Percentiles rank a stretch among this genome's conserved stretches.
These are phyloP conservation scores for Boeremia lycopersici DNA, from an alignment of 2,329 filamentous ascomycete species.

Conservation along the genomic window DNA sequence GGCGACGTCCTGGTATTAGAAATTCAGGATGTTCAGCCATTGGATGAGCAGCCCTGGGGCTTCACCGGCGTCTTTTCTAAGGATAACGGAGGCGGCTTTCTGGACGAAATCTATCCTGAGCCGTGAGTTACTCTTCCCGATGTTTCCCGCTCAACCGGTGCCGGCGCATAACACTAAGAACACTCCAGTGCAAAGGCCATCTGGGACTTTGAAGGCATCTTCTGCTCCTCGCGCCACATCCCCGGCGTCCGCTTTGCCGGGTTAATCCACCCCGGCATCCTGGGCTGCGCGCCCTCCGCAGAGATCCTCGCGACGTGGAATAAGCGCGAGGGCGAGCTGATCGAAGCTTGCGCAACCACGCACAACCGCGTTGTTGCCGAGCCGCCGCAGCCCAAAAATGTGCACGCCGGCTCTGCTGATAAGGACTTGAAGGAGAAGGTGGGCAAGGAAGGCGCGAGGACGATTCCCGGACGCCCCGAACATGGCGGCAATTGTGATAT, in stretches of 20 bases:
- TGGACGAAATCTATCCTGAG: slow-evolving; percentile 85
- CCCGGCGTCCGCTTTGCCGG: slow-evolving; percentile 82
- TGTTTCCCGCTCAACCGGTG: not conserved
- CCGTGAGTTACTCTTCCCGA: slow-evolving; percentile 61
- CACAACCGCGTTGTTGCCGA: slow-evolving; percentile 72
- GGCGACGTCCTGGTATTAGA: slow-evolving; percentile 86
- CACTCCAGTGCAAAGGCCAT: slow-evolving; percentile 69
- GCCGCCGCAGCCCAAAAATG: slow-evolving; percentile 73
- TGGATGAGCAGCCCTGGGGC: slow-evolving; percentile 85
- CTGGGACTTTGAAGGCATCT: slow-evolving; percentile 78
- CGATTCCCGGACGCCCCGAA: slow-evolving; percentile 82
- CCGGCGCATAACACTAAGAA: not conserved
- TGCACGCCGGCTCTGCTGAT: slow-evolving; percentile 71
- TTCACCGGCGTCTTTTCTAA: slow-evolving; percentile 84
- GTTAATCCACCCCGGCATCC: slow-evolving; percentile 88
- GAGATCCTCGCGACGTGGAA: slow-evolving; percentile 85
- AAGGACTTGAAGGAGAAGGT: slow-evolving; percentile 68
- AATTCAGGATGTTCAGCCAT: slow-evolving; percentile 91
- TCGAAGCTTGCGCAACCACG: slow-evolving; percentile 68
- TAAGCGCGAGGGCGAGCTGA: slow-evolving; percentile 78
- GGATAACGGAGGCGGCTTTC: slow-evolving; percentile 83
- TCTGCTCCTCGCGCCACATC: slow-evolving; percentile 79
- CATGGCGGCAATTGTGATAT: slow-evolving; percentile 93
- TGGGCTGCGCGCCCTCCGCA: slow-evolving; percentile 84
- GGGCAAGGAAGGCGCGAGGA: slow-evolving; percentile 78